Evolutionary conservation across 345 rosid genomes (phyloP), one percentile per base, ranked within the genome.

Genomic region (Orychophragmus violaceus): DNA sequence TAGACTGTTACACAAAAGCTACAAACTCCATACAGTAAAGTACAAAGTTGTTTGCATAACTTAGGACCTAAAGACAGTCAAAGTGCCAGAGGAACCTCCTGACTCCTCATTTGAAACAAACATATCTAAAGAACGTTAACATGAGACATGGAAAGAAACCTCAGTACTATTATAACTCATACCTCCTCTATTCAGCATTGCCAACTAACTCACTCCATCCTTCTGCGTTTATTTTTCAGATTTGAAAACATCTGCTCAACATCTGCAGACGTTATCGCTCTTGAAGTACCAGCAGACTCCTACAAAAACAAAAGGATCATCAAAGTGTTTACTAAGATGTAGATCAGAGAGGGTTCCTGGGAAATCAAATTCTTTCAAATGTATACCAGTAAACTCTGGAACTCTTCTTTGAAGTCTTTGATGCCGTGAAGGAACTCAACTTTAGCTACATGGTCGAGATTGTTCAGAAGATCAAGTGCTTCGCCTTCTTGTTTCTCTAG

Each of bases 341-440:
- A 8, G 3, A 59, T 16, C 6, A 16, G 13, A 67, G 41, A 55
- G 17, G 35, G 25, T 21, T 64, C 16, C 10, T 48, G 29, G 55
- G 10, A 28, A 55, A 54, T 8, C 22, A 45, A 8, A 49, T 13
- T 9, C 17, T 71, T 54, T 63, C 6, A 48, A 3, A 29, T 68
- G 33, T 3, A 35, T 80, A 94, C 99, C 99, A 88, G 64, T 76
- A 91, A 83, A 19, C 83, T 74, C 17, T 71, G 78, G 51, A 94
- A 76, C 71, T 83, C 97, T 8, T 88, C 85, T 74, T 82, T 81
- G 75, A 91, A 80, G 80, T 94, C 97, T 8, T 84, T 85, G 64
- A 94, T 85, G 74, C 99, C 97, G 71, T 70, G 83, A 75, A 89
- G 79, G 59, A 95, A 77, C 81, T 95, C 97, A 75, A 91, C 85